Evolutionary conservation across 1,139 yeast species (phyloP), one percentile per base, ranked within the genome.

Genomic region (Candida buenavistaensis): DNA sequence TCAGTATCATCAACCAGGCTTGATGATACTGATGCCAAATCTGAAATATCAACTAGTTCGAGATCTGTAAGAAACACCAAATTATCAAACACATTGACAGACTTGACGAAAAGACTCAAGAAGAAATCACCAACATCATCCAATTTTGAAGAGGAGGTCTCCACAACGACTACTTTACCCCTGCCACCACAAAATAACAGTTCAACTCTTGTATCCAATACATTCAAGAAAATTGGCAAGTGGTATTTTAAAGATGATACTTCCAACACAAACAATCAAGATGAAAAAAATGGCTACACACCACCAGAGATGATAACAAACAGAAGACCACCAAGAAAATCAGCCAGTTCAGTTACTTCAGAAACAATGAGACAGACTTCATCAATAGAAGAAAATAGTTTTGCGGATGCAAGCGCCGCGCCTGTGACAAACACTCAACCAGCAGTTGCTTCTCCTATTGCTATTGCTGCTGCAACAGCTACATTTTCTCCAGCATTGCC

Each of bases 251-350:
- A 72, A 37, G 80, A 75, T 35, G 72, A 66, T 24, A 10, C 20
- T 11, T 23, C 14, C 8, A 13, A 15, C 13, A 28, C 22, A 12
- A 19, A 11, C 16, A 19, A 23, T 5, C 31, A 16, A 13, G 28
- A 28, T 11, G 28, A 25, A 16, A 34, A 46, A 16, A 17, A 52
- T 33, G 46, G 43, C 24, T 77, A 78, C 43, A 64, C 59, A 2
- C 75, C 81, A 0, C 86, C 86, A 0, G 85, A 80, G 50, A 80
- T 81, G 87, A 80, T 80, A 19, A 68, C 76, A 33, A 76, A 64
- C 32, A 62, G 88, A 49, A 61, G 84, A 46, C 48, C 56, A 10
- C 62, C 66, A 4, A 51, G 72, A 23, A 52, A 51, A 43, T 35
- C 53, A 17, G 46, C 48, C 23, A 46, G 43, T 30, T 32, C 33